Evolutionary conservation across 805 yeast species (phyloP).

Genomic region (Candida wancherniae): DNA sequence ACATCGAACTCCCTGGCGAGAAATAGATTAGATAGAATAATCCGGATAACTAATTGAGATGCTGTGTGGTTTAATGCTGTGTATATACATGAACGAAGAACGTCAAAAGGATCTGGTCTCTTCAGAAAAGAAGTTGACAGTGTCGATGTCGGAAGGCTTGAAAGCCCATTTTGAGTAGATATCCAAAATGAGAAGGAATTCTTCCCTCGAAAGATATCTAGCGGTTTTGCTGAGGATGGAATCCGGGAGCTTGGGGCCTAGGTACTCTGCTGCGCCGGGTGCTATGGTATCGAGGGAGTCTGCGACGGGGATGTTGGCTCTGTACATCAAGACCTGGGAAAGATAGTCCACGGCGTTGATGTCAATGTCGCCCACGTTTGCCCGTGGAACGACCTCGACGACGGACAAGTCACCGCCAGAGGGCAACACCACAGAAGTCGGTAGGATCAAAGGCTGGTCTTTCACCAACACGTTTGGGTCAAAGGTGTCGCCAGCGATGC

Average conservation of each 20-base stretch:
- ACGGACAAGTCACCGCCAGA: conserved; percentile 43
- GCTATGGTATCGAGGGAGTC: conserved; percentile 57
- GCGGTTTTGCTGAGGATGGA: conserved; percentile 43
- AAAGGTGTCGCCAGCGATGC: conserved; percentile 24
- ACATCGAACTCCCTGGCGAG: conserved; percentile 21
- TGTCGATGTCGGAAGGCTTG: conserved; percentile 50
- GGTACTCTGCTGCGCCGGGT: conserved; percentile 71
- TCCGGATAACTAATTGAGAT: too few relatives aligned
- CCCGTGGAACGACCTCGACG: conserved; percentile 49
- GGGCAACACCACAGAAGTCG: conserved; percentile 26
- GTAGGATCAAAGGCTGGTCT: conserved; percentile 34
- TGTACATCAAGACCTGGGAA: conserved; percentile 27
- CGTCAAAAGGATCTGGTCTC: conserved; percentile 13
- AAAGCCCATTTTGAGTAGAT: conserved; percentile 78
- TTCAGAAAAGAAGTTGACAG: conserved; percentile 14
- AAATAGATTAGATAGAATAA: too few relatives aligned
- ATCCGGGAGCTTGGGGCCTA: conserved; percentile 21
- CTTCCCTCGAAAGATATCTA: conserved; percentile 47
- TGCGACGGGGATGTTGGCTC: conserved; percentile 38
- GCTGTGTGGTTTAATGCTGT: too few relatives aligned
- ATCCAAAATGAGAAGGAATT: conserved; percentile 47
- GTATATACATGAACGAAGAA: too few relatives aligned
- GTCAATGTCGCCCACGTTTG: conserved; percentile 20
- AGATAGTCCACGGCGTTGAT: conserved; percentile 65
- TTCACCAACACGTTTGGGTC: conserved; percentile 34